Base-by-base conservation (phyloP, 2,329 filamentous ascomycete species). In the Fusarium redolens region DNA sequence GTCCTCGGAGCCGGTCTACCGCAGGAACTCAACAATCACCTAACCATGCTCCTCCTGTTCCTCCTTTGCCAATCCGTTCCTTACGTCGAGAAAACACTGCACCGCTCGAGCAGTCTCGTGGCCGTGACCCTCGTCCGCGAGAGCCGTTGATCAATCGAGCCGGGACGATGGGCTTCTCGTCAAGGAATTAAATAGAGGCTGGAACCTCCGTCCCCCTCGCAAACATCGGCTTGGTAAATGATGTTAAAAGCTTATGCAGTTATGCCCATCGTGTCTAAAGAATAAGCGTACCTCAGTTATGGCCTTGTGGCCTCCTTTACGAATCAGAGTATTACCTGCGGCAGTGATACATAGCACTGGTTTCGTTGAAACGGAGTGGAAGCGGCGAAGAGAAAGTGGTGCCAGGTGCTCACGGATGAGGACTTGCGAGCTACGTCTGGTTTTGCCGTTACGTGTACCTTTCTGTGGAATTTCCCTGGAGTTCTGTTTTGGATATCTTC, bases 71-170 rank as follows among this genome's bases (percentile, higher is more conserved):
- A 10, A 75, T 69, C 37, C 77, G 78, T 17, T 79, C 78, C 10
- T 62, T 75, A 18, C 77, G 78, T 15, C 78, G 79, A 10, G 74
- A 78, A 47, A 71, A 62, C 62, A 75, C 77, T 15, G 63, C 69
- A 43, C 71, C 75, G 6, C 47, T 72, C 7, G 75, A 74, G 30
- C 56, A 70, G 52, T 62, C 65, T 20, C 74, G 76, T n/a, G 75
- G 76, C 18, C 77, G 77, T 20, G 77, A 78, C 40, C 64, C 77
- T 52, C 74, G 71, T 17, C 77, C 75, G 18, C 63, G 72, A 13
- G 80, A 80, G 56, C 80, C 80, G 41, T 67, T 82, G 28, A 80
- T 81, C 25, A 78, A 78, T 48, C 76, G 75, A 13, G 80, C 80
- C 33, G 76, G 76, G n/a, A 75, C 74, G 35, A 45, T 62, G 28